These are phyloP conservation scores for Fibroporia radiculosa DNA, from an alignment of 768 basidiomycete species.

Conservation along the genomic window DNA sequence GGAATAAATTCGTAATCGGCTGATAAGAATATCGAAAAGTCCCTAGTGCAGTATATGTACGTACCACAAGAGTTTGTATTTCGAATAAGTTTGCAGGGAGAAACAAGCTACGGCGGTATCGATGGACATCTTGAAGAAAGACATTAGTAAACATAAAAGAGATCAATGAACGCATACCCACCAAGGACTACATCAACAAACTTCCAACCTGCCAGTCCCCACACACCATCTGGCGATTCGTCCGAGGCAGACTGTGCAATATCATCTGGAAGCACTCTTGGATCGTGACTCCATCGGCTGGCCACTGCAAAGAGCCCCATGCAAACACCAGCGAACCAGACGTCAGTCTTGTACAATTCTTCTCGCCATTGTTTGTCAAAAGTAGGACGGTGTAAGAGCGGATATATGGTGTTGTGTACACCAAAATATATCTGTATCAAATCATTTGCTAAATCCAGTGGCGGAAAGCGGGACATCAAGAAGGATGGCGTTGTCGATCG, in stretches of 20 bases:
- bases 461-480: constrained; percentile 47
- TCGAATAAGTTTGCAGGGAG: constrained; percentile 55
- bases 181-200: constrained; percentile 54
- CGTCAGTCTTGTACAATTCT: constrained; percentile 13
- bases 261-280: constrained; percentile 17
- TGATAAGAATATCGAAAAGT: background rate
- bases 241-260: constrained; percentile 13
- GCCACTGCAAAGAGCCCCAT: constrained; percentile 23
- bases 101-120: constrained; percentile 40
- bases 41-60: constrained; percentile 28
- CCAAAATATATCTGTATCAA: constrained; percentile 68
- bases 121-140: constrained; percentile 39
- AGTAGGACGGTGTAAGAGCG: constrained; percentile 25
- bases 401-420: constrained; percentile 49
- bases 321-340: constrained; percentile 25
- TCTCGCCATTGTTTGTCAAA: constrained; percentile 16
- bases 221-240: constrained; percentile 28
- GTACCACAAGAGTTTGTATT: constrained; percentile 47
- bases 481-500: constrained; percentile 11
- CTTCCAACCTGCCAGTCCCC: constrained; percentile 51
- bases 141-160: constrained; percentile 1
- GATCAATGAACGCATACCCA: constrained; percentile 13
- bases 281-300: constrained; percentile 22
- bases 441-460: constrained; percentile 44
- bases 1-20: background rate